Evolutionary conservation across 352 stramenopile species (phyloP).

Genomic region (Pythium plurisporium): DNA sequence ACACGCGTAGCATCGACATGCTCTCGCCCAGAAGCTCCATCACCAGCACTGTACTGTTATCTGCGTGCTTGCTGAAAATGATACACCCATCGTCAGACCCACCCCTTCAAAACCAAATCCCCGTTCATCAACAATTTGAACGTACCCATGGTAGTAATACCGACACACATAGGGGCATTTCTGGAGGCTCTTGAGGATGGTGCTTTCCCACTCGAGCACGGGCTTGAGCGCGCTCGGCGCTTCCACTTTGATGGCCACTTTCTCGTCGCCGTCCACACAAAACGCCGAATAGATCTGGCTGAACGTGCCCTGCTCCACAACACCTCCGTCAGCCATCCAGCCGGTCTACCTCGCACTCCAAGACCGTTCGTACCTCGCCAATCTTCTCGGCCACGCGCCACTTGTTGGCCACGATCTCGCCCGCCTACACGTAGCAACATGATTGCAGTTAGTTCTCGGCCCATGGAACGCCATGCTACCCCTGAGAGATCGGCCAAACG

Average conservation of each 20-base stretch:
- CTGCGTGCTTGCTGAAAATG: constrained; percentile 57
- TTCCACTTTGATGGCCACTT: constrained; percentile 85
- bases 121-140: no score
- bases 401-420: constrained; percentile 75
- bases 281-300: constrained; percentile 88
- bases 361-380: constrained; percentile 46
- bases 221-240: constrained; percentile 82
- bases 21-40: constrained; percentile 87
- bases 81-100: no score
- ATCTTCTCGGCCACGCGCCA: constrained; percentile 89
- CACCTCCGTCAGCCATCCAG: no score
- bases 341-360: no score
- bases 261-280: constrained; percentile 61
- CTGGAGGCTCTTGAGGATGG: constrained; percentile 83
- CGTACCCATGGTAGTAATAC: constrained; percentile 77
- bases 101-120: no score
- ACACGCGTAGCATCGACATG: constrained; percentile 84
- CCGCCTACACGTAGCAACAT: constrained; percentile 37
- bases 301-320: constrained; percentile 74
- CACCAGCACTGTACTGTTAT: constrained; percentile 83
- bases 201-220: constrained; percentile 86
- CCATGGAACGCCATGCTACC: no score
- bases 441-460: not conserved
- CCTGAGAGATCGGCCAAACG: no score
- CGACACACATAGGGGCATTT: constrained; percentile 79